Evolutionary conservation across 2,329 filamentous ascomycete genomes (phyloP).

Genomic region (Aspergillus ibericus): DNA sequence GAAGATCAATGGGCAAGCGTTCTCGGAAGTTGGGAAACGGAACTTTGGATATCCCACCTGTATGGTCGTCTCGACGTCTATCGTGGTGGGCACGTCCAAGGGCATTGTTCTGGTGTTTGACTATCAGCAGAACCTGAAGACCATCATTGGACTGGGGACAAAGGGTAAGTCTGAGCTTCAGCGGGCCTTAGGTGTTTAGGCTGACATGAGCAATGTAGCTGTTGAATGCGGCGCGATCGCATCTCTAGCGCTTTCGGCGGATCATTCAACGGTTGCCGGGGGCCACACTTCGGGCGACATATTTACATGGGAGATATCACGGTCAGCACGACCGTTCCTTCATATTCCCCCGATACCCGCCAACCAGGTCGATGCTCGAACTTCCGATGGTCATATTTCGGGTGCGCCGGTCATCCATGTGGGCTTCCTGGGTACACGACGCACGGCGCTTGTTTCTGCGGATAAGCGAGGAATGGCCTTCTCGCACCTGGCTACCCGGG

Average conservation of each 20-base stretch:
- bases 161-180: slow-evolving; percentile 62
- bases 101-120: slow-evolving; percentile 95
- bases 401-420: slow-evolving; percentile 80
- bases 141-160: slow-evolving; percentile 88
- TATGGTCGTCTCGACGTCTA: slow-evolving; percentile 80
- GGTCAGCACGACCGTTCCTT: slow-evolving; percentile 82
- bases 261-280: slow-evolving; percentile 86
- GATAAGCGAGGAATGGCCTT: slow-evolving; percentile 97
- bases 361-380: slow-evolving; percentile 63
- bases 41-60: slow-evolving; percentile 93
- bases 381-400: slow-evolving; percentile 77
- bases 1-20: slow-evolving; percentile 84
- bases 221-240: slow-evolving; percentile 88
- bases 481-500: slow-evolving; percentile 89
- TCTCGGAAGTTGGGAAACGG: slow-evolving; percentile 87
- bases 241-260: slow-evolving; percentile 84
- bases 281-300: slow-evolving; percentile 89
- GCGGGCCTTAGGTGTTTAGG: not conserved
- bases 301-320: slow-evolving; percentile 91
- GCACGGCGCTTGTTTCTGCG: slow-evolving; percentile 91
- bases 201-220: slow-evolving; percentile 53
- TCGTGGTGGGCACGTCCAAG: slow-evolving; percentile 90
- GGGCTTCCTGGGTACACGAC: slow-evolving; percentile 90
- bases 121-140: slow-evolving; percentile 92
- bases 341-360: slow-evolving; percentile 75